Conservation (phyloP, 176 grass and related monocot genomes). For the Lolium rigidum region DNA sequence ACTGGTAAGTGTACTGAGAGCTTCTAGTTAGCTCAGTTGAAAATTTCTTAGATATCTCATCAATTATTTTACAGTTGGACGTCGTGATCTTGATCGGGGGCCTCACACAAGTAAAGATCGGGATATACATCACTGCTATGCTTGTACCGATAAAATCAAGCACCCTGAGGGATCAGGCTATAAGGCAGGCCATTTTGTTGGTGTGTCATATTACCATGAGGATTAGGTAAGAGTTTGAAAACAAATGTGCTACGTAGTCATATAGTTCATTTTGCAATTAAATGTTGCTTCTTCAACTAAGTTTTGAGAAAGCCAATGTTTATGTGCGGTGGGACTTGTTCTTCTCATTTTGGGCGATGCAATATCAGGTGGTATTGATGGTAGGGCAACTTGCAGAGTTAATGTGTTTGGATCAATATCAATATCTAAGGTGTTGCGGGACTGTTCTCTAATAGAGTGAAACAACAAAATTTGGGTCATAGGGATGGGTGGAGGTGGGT, state of each 20-base stretch:
- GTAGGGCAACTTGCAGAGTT: too few species aligned
- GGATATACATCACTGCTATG: background rate
- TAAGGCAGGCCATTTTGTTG: background rate
- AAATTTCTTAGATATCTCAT: background rate
- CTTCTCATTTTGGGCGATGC: background rate
- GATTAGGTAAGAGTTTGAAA: background rate
- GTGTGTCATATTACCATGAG: background rate
- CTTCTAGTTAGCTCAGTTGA: background rate
- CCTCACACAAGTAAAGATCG: background rate
- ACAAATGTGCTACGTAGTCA: background rate
- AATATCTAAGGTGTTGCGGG: too few species aligned
- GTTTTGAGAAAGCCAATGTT: background rate
- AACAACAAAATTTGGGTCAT: too few species aligned
- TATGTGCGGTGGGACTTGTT: background rate
- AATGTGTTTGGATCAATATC: too few species aligned
- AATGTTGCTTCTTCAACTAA: background rate
- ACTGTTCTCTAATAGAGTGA: too few species aligned
- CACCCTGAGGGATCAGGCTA: background rate
- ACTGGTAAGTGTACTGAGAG: background rate
- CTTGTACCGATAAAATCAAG: slow-evolving; percentile 3
- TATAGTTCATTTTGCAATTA: background rate
- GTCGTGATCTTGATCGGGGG: background rate
- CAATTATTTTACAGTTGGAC: background rate
- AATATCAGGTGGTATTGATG: background rate
- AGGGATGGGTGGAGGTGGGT: too few species aligned